A percentile compares a stretch with the other conserved stretches of the same genome.
phyloP scores from a whole-genome alignment of 495 filamentous ascomycete genomes.

The Neurospora cerealis region DNA sequence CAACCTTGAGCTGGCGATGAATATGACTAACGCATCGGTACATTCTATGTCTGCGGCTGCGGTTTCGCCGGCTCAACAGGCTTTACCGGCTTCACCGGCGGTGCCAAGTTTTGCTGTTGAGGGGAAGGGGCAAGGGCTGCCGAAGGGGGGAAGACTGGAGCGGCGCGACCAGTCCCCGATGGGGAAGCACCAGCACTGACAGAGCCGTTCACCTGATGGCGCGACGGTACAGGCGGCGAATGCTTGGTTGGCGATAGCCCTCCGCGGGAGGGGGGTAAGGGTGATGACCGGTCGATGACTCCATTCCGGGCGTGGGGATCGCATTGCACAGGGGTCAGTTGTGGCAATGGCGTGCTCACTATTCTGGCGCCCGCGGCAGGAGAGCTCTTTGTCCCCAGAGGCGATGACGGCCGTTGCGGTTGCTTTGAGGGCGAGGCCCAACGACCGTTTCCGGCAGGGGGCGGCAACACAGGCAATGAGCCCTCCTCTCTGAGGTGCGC shows the following conservation, averaged over 20 bases:
- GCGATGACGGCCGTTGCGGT: conserved; percentile 16
- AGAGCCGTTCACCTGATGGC: conserved; percentile 9
- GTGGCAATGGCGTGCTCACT: conserved; percentile 17
- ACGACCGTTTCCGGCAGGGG: conserved; percentile 19
- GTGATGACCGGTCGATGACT: conserved; percentile 19
- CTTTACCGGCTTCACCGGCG: conserved; percentile 38
- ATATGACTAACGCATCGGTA: not conserved
- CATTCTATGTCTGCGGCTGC: not conserved
- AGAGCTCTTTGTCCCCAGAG: conserved; percentile 23
- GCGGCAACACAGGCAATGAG: conserved; percentile 3
- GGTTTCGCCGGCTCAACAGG: conserved; percentile 13
- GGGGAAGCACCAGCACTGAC: conserved; percentile 8
- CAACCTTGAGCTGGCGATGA: not conserved
- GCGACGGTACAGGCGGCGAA: conserved; percentile 33
- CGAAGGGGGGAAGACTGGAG: conserved; percentile 40
- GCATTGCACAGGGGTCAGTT: conserved; percentile 13
- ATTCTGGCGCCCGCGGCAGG: conserved; percentile 3
- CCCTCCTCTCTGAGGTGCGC: conserved; percentile 6
- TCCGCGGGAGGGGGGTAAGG: conserved; percentile 45
- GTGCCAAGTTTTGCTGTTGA: conserved; percentile 37
- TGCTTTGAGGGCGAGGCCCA: conserved; percentile 22
- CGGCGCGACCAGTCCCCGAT: conserved; percentile 15
- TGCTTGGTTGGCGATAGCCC: conserved; percentile 75
- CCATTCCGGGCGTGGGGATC: conserved; percentile 5
- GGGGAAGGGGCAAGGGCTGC: conserved; percentile 44